Base-by-base conservation (phyloP, 352 stramenopile species). In the Pythium sp. region DNA sequence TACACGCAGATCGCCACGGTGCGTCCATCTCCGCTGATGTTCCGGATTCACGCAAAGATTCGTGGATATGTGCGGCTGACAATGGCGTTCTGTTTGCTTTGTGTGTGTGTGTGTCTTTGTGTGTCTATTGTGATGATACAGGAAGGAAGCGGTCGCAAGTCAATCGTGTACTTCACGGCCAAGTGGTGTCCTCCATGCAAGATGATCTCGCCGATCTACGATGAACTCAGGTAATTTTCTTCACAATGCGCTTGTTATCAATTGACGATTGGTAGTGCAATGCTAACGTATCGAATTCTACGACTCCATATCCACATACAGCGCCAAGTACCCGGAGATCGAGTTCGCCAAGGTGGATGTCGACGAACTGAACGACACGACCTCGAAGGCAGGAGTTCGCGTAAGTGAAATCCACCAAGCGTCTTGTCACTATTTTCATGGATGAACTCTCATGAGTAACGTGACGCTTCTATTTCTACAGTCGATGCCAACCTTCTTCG, bases 111-210 rank as follows among this genome's bases (percentile, higher is more conserved):
- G 58, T 30, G 43, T n/a, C 5, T 49, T 6, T n/a, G 14, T 47
- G 14, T 9, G 2, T 11, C 32, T 57, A 2, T 6, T 69, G 30
- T 32, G 5, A 32, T 32, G 30, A 32, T 32, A 49, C 57, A 93
- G 87, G 63, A 86, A 32, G 87, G 85, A 54, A 86, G 72, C 20
- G 82, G 75, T 7, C 74, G 80, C 66, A 93, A 93, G 64, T 72
- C 85, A 11, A 83, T 97, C 55, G 88, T 97, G 56, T 96, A 97
- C 76, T 97, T 97, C 67, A 95, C 84, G 51, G 89, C 91, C 28
- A 90, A 86, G 73, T 97, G 91, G 91, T 97, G 91, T 62, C 83
- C 84, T n/a, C 91, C 91, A 11, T 97, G 91, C 86, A 97, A 97
- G 74, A 87, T 95, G 74, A 96, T 97, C 67, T 86, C 82, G 7